Base-by-base conservation (phyloP, 306 rosid species). In the Senna tora region DNA sequence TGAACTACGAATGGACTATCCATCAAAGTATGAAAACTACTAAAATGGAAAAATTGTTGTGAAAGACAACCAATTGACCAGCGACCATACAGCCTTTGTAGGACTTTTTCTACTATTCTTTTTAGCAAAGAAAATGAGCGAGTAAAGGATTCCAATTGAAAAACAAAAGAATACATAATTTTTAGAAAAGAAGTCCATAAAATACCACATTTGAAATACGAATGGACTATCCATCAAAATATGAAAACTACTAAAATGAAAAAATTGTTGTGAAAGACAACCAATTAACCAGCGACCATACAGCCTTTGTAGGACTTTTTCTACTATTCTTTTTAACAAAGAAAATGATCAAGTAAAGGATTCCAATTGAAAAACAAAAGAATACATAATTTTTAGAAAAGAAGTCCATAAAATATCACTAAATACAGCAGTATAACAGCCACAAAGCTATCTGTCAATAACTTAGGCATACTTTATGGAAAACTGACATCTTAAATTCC, bases 151-250 rank as follows among this genome's bases (percentile, higher is more conserved):
- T 28, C 72, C 52, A 43, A 72, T 38, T 17, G 67, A 36, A 25
- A 64, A 54, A 77, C 22, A 19, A 34, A 52, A 71, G 57, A 45
- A 46, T 25, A 32, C 16, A 57, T 20, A 5, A 62, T 1, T 43
- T 63, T 28, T n/a, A 17, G 33, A 16, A 50, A 58, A 15, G 16
- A 58, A 76, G 56, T 34, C 28, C 69, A 41, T 15, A n/a, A n/a
- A n/a, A n/a, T n/a, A n/a, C n/a, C 52, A 77, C 65, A 71, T 78
- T 74, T 46, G 41, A 74, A 59, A 25, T 49, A 64, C 39, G 63
- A 30, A 77, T 9, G 12, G 75, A 65, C 42, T 53, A 28, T 65
- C 45, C 55, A 55, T 45, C 36, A 62, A 64, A 80, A 59, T 16
- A 73, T 38, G 30, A 33, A 49, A 77, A 16, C 50, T 30, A 71